A percentile compares a stretch with the other conserved stretches of the same genome.
These are phyloP conservation scores for Pholiota conissans DNA, from an alignment of 768 basidiomycete species.

Conservation along the genomic window DNA sequence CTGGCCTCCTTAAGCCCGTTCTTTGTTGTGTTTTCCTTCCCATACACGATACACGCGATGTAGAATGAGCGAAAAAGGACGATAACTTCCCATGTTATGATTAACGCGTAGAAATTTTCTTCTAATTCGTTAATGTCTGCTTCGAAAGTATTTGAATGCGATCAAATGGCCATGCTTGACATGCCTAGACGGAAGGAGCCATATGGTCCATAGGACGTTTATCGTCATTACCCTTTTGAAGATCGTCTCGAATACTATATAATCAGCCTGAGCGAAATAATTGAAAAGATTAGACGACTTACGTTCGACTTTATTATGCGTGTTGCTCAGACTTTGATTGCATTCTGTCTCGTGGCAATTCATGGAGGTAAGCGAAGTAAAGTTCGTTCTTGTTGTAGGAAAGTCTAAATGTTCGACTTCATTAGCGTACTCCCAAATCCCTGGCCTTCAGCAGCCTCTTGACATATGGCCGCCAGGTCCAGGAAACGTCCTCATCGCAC, in stretches of 20 bases:
- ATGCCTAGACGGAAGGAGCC: neutral
- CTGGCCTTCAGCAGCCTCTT: slow-evolving; percentile 1
- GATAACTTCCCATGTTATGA: neutral
- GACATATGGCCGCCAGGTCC: slow-evolving; percentile 49
- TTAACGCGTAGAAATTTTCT: neutral
- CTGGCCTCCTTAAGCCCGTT: neutral
- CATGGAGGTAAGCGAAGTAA: neutral
- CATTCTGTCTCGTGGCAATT: neutral
- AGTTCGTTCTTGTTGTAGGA: neutral
- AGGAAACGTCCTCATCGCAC: slow-evolving; percentile 40
- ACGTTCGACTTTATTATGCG: neutral
- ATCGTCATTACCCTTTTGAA: neutral
- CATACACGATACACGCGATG: neutral
- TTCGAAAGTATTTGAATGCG: neutral
- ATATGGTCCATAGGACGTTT: neutral
- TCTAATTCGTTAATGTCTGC: neutral
- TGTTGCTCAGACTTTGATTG: neutral
- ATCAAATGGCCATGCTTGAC: neutral
- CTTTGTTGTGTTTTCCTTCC: neutral
- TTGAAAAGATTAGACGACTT: neutral
- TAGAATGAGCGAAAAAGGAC: neutral
- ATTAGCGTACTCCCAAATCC: neutral
- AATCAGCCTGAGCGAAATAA: neutral
- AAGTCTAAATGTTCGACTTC: neutral
- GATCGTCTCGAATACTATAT: neutral